Evolutionary conservation across 768 basidiomycete species (phyloP).

Genomic region (Collybia nuda): DNA sequence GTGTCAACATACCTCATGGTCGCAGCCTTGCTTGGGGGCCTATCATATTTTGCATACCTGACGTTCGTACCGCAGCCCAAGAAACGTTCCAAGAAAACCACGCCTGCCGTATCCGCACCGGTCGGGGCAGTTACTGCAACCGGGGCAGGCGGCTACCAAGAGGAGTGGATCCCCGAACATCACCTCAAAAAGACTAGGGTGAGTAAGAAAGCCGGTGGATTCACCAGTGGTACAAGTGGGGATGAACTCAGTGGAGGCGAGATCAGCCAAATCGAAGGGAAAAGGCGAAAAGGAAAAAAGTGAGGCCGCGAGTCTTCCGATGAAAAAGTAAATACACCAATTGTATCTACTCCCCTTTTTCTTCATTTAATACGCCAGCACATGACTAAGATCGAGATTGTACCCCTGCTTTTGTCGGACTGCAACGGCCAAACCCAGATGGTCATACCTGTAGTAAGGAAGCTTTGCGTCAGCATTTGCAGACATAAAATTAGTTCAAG

Average conservation of each 20-base stretch:
- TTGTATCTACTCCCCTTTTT: constrained; percentile 12
- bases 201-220: constrained; percentile 32
- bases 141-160: constrained; percentile 71
- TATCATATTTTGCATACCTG: constrained; percentile 62
- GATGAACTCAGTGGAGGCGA: constrained; percentile 71
- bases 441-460: no score
- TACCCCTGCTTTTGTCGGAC: no score
- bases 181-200: constrained; percentile 72
- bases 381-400: neutral
- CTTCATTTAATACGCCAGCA: neutral
- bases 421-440: no score
- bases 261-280: constrained; percentile 62
- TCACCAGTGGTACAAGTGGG: constrained; percentile 48
- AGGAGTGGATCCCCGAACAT: constrained; percentile 93
- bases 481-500: no score
- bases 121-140: constrained; percentile 60
- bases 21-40: constrained; percentile 57
- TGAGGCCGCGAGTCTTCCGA: constrained; percentile 15
- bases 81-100: constrained; percentile 50
- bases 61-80: constrained; percentile 67
- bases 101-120: constrained; percentile 50
- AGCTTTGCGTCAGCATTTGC: no score
- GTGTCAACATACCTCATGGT: constrained; percentile 76
- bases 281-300: constrained; percentile 52
- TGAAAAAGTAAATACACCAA: constrained; percentile 8